Conservation (phyloP, 331 rosid genomes). For the Quercus lobata region DNA sequence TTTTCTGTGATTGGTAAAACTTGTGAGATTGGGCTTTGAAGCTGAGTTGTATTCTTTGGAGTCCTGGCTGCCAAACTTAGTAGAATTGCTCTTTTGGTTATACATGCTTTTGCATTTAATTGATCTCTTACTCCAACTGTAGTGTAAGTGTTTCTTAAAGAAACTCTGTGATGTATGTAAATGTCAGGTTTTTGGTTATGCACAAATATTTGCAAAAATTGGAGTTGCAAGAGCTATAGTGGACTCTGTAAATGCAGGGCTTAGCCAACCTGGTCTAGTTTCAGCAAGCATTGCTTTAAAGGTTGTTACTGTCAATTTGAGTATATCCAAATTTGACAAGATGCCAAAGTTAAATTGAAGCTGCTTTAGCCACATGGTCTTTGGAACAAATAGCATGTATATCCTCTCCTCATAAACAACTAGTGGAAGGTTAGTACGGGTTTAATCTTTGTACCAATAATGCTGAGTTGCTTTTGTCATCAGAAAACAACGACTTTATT, state of each 20-base stretch:
- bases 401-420: background rate
- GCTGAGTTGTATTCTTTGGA: background rate
- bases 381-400: background rate
- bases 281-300: constrained; percentile 72
- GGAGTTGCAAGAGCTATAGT: constrained; percentile 80
- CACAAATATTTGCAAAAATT: constrained; percentile 76
- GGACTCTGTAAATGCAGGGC: constrained; percentile 56
- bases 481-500: background rate
- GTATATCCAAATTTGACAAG: constrained; percentile 27
- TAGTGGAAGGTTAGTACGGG: background rate
- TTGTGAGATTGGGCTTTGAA: background rate
- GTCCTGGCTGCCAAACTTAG: background rate
- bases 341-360: background rate
- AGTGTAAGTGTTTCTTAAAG: background rate
- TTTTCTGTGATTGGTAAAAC: background rate
- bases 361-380: background rate
- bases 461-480: background rate
- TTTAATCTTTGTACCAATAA: background rate
- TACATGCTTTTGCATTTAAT: background rate
- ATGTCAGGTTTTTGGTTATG: constrained; percentile 88
- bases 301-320: constrained; percentile 81
- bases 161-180: constrained; percentile 1
- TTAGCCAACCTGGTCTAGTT: constrained; percentile 64
- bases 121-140: background rate
- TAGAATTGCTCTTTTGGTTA: background rate